These are phyloP conservation scores for Saussurea involucrata DNA, from an alignment of 129 eudicot genomes.

Conservation along the genomic window DNA sequence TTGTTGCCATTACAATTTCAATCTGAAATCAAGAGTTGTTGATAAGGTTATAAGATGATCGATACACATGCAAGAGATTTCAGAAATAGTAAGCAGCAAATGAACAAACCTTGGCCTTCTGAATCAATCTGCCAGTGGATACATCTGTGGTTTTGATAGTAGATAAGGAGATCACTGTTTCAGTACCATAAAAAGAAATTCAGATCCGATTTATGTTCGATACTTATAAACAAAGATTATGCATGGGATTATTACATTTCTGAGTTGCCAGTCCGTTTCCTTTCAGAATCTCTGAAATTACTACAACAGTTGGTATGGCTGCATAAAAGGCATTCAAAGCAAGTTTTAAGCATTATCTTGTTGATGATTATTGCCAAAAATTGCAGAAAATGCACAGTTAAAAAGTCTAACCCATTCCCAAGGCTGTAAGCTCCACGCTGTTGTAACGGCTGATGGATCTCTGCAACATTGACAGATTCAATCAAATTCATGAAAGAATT, in stretches of 20 bases:
- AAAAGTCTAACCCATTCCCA: slow-evolving; percentile 30
- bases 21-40: slow-evolving; percentile 14
- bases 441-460: slow-evolving; percentile 20
- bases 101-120: slow-evolving; percentile 26
- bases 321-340: neutral
- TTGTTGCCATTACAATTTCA: slow-evolving; percentile 21
- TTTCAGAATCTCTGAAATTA: slow-evolving; percentile 28
- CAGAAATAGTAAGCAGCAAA: neutral
- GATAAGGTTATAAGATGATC: slow-evolving; percentile 2
- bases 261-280: slow-evolving; percentile 32
- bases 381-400: neutral
- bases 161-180: slow-evolving; percentile 28
- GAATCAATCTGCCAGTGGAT: slow-evolving; percentile 10
- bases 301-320: slow-evolving; percentile 33
- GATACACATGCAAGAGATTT: neutral
- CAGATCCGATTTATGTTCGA: neutral
- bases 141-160: slow-evolving; percentile 20
- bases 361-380: slow-evolving; percentile 1
- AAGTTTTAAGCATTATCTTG: neutral
- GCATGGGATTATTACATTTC: slow-evolving; percentile 14
- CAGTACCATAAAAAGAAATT: neutral
- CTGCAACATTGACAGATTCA: slow-evolving; percentile 3
- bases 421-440: slow-evolving; percentile 27
- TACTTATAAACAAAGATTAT: neutral
- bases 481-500: neutral